phyloP scores from a whole-genome alignment of 345 rosid species.

The Jatropha curcas region DNA sequence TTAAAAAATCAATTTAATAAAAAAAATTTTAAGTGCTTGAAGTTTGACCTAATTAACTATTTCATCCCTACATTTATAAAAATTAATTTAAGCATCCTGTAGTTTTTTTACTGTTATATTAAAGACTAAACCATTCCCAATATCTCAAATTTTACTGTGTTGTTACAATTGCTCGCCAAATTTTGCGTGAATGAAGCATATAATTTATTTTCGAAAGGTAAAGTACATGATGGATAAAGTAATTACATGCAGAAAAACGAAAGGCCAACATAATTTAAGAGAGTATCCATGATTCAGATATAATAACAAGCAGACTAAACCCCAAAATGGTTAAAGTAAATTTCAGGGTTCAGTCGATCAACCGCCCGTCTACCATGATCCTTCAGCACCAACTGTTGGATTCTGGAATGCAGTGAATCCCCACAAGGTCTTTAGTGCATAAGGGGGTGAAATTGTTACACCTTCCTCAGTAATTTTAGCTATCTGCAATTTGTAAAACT shows the following conservation, averaged over 20 bases:
- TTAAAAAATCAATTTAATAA: too few species aligned
- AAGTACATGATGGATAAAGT: neutral
- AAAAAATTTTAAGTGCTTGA: too few species aligned
- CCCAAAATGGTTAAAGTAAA: neutral
- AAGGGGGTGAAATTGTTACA: constrained; percentile 74
- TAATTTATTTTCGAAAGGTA: too few species aligned
- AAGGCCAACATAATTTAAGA: neutral
- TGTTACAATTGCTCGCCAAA: too few species aligned
- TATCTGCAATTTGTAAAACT: constrained; percentile 52
- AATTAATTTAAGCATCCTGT: too few species aligned
- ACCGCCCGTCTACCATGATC: constrained; percentile 64
- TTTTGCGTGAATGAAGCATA: too few species aligned
- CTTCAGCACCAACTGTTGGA: constrained; percentile 86
- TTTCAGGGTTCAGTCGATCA: neutral
- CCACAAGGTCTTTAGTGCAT: constrained; percentile 89
- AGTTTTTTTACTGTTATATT: too few species aligned
- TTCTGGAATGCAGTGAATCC: constrained; percentile 74
- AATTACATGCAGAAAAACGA: neutral
- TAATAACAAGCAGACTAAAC: neutral
- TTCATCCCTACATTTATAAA: too few species aligned
- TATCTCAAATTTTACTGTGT: too few species aligned
- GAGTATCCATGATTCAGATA: constrained; percentile 4
- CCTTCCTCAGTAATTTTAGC: constrained; percentile 94
- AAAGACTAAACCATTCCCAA: too few species aligned
- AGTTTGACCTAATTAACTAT: too few species aligned